Evolutionary conservation across 2,329 filamentous ascomycete species (phyloP).

Genomic region (Akanthomyces muscarius): DNA sequence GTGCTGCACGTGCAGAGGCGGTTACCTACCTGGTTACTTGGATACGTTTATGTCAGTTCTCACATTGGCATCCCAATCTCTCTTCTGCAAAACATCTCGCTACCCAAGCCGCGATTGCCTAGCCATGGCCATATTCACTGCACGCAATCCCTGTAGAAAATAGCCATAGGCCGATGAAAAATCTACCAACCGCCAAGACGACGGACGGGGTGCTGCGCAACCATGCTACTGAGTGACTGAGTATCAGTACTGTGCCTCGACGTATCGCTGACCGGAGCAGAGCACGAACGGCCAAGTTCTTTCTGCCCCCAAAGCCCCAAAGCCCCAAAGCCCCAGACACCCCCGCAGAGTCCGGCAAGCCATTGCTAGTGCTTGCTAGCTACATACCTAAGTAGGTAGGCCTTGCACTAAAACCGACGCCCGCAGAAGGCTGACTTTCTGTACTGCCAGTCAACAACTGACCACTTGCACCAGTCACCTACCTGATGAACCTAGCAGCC

Average conservation of each 20-base stretch:
- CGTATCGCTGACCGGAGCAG: too few relatives aligned
- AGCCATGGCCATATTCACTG: too few relatives aligned
- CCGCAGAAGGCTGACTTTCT: too few relatives aligned
- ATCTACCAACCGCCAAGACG: not conserved
- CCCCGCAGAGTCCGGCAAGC: not conserved
- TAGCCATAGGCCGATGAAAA: not conserved
- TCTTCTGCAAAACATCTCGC: conserved; percentile 3
- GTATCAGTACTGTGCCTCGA: too few relatives aligned
- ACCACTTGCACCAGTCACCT: too few relatives aligned
- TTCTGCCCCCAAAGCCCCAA: not conserved
- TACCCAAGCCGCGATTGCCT: not conserved
- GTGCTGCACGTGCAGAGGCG: too few relatives aligned
- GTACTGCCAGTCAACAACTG: too few relatives aligned
- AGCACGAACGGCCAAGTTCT: not conserved
- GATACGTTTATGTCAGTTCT: not conserved
- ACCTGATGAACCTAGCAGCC: too few relatives aligned
- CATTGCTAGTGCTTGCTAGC: not conserved
- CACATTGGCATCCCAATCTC: not conserved
- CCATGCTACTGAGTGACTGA: not conserved
- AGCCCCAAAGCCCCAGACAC: not conserved
- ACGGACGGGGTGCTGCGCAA: not conserved
- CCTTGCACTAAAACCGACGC: too few relatives aligned
- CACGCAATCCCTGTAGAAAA: not conserved
- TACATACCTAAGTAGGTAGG: too few relatives aligned
- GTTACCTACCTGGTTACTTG: not conserved